A percentile compares a stretch with the other conserved stretches of the same genome.
Conservation (phyloP, 148 eudicot species). For the Cornus controversa region DNA sequence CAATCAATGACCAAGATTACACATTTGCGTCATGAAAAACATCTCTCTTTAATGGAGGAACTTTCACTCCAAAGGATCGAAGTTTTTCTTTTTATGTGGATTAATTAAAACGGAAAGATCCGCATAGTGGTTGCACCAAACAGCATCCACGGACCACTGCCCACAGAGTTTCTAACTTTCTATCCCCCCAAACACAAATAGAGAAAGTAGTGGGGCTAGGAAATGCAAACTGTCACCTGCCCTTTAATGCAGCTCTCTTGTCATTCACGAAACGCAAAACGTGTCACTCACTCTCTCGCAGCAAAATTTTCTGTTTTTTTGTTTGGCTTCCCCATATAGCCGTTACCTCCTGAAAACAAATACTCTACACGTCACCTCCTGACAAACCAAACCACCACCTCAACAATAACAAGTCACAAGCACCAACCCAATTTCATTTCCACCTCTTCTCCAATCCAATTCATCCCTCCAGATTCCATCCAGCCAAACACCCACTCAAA, state of each 20-base stretch:
- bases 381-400: constrained; percentile 9
- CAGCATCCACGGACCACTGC: neutral
- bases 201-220: neutral
- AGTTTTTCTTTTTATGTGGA: neutral
- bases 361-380: neutral
- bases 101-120: neutral
- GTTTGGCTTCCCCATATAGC: constrained; percentile 9
- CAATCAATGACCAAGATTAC: too few relatives aligned
- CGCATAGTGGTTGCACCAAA: neutral
- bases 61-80: neutral
- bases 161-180: too few relatives aligned
- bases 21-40: too few relatives aligned
- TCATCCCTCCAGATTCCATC: constrained; percentile 9
- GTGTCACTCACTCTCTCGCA: too few relatives aligned
- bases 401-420: too few relatives aligned
- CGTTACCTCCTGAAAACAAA: neutral
- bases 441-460: too few relatives aligned
- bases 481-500: constrained; percentile 14
- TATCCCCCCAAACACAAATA: neutral
- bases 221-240: too few relatives aligned
- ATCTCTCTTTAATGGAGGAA: neutral
- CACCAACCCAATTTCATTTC: constrained; percentile 11
- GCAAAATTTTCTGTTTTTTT: neutral
- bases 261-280: neutral
- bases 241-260: neutral